A percentile compares a stretch with the other conserved stretches of the same genome.
phyloP scores from a whole-genome alignment of 1,139 yeast genomes.

The Sugiyamaella japonica region DNA sequence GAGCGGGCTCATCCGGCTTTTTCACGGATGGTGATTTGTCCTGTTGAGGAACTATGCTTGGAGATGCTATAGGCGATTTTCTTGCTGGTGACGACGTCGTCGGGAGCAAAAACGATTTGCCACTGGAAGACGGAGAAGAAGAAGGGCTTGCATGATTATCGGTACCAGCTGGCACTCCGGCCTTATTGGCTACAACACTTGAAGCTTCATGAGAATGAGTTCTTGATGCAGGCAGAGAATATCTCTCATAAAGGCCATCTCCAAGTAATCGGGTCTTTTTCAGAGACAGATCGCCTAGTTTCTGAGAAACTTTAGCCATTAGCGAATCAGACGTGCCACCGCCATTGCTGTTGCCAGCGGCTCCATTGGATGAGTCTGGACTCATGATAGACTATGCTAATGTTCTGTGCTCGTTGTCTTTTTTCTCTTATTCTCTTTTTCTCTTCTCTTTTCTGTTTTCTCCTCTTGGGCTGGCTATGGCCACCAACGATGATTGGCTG shows the following conservation, averaged over 20 bases:
- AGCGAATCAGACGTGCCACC: conserved; percentile 4
- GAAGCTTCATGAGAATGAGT: conserved; percentile 27
- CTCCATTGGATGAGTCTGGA: conserved; percentile 7
- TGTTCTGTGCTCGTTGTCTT: not conserved
- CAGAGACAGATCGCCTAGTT: conserved; percentile 22
- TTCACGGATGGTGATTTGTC: conserved; percentile 2
- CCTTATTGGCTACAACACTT: not conserved
- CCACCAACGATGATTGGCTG: no score
- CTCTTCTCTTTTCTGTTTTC: not conserved
- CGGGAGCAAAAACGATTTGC: not conserved
- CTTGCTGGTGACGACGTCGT: not conserved
- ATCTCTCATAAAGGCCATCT: conserved; percentile 38
- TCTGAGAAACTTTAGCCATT: conserved; percentile 18
- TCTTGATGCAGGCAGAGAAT: conserved; percentile 38
- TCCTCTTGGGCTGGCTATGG: not conserved
- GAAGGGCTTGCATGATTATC: not conserved
- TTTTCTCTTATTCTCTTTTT: not conserved
- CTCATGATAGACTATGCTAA: not conserved
- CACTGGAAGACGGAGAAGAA: conserved; percentile 1
- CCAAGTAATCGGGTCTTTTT: conserved; percentile 34
- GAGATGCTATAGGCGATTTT: conserved; percentile 11
- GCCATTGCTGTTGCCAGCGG: not conserved
- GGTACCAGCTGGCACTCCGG: not conserved
- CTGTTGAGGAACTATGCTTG: conserved; percentile 9
- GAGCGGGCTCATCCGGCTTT: not conserved